Base-by-base conservation (phyloP, 768 basidiomycete genomes). In the Ramaria rubella region DNA sequence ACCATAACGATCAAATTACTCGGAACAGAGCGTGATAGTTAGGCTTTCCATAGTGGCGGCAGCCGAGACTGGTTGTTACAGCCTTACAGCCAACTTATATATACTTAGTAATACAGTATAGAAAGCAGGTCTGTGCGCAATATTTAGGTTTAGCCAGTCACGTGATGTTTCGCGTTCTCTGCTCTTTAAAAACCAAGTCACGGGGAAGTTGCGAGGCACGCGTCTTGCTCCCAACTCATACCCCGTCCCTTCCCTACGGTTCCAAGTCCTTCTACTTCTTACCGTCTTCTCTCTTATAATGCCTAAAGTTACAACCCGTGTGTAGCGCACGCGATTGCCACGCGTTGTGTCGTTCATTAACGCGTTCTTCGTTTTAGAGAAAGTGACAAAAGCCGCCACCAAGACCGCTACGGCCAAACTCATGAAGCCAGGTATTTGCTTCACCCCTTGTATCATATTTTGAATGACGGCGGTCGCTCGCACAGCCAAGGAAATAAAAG, bases 371-470 rank as follows among this genome's bases (percentile, higher is more conserved):
- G 52, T n/a, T 17, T n/a, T 54, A 81, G 82, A 68, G 53, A 79
- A 78, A 5, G 73, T 72, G 58, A 80, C 79, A 48, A 83, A 82
- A 70, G 62, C 76, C 1, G 81, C 82, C n/a, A 81, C 81, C 7
- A 80, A 79, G 63, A 65, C 73, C 3, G 77, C 79, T 52, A 81
- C 76, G 48, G 67, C 70, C 7, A 80, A 74, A 67, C 69, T 75
- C 51, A 59, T 67, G 17, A 73, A 76, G 53, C 67, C 63, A 43
- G 71, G 73, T 73, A 46, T 12, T 70, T 65, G 23, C 33, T 58
- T 53, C 43, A 40, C 31, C 21, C 55, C 21, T 45, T 19, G 43
- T 12, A 30, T 31, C 14, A n/a, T 48, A 30, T 15, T 12, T 23
- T 17, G 30, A 4, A 11, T 24, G 19, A 15, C 23, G 19, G 24